Percentiles rank a stretch among this genome's conserved stretches.
phyloP scores from a whole-genome alignment of 345 rosid genomes.

The Arabis hirsuta region DNA sequence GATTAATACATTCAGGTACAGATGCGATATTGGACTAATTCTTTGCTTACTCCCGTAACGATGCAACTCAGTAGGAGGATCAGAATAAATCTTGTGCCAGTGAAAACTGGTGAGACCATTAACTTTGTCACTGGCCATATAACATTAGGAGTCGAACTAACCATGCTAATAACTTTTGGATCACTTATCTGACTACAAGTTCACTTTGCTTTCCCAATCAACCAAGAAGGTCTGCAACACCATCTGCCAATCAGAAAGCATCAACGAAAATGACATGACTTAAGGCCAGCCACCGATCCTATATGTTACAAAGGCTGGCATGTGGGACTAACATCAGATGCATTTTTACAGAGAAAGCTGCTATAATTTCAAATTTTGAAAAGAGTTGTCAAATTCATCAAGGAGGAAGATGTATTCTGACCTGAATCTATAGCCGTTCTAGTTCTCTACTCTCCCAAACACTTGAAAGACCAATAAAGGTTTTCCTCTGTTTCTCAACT shows the following conservation, averaged over 20 bases:
- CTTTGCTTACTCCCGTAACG: not conserved
- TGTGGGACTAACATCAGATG: constrained; percentile 18
- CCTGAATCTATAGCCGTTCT: constrained; percentile 49
- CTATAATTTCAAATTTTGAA: not conserved
- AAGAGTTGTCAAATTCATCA: constrained; percentile 6
- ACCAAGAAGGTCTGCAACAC: constrained; percentile 57
- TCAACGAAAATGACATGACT: constrained; percentile 36
- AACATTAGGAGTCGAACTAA: constrained; percentile 41
- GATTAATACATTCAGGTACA: constrained; percentile 5
- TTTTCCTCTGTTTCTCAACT: constrained; percentile 35
- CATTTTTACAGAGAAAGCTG: constrained; percentile 12
- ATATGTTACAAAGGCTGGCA: constrained; percentile 27
- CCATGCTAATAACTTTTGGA: constrained; percentile 42
- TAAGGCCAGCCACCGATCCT: constrained; percentile 46
- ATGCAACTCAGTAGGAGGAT: not conserved
- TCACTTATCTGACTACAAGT: constrained; percentile 49
- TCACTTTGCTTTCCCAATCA: constrained; percentile 48
- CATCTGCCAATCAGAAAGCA: constrained; percentile 49
- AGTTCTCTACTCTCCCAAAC: constrained; percentile 49
- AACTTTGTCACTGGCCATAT: constrained; percentile 32
- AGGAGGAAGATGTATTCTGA: constrained; percentile 41
- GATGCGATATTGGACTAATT: not conserved
- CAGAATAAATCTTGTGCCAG: not conserved
- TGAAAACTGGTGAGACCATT: constrained; percentile 28
- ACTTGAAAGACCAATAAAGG: constrained; percentile 23